These are phyloP conservation scores for Capronia epimyces DNA, from an alignment of 2,329 filamentous ascomycete genomes.

Conservation along the genomic window DNA sequence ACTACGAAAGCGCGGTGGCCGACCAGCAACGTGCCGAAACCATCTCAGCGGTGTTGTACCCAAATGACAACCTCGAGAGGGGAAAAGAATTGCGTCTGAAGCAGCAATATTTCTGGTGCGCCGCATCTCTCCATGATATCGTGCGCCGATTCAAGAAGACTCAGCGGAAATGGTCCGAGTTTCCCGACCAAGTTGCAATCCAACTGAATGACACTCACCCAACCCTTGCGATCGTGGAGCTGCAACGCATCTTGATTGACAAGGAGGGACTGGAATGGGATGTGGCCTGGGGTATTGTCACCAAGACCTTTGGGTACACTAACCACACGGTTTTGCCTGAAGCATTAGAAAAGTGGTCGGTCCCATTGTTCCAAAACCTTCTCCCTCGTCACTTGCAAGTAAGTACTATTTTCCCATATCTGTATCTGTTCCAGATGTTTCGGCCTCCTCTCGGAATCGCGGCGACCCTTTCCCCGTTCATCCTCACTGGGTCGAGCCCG, in stretches of 20 bases:
- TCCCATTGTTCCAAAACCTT: slow-evolving; percentile 83
- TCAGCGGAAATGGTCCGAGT: slow-evolving; percentile 82
- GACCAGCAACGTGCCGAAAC: slow-evolving; percentile 98
- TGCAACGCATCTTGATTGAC: slow-evolving; percentile 88
- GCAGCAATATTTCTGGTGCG: slow-evolving; percentile 99
- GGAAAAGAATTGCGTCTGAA: slow-evolving; percentile 97
- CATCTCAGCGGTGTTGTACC: slow-evolving; percentile 94
- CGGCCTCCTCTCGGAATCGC: slow-evolving; percentile 1
- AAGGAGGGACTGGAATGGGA: slow-evolving; percentile 90
- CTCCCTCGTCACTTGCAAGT: slow-evolving; percentile 75
- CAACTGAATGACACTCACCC: slow-evolving; percentile 98
- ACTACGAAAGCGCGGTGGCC: slow-evolving; percentile 96
- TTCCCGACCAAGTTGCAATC: slow-evolving; percentile 91
- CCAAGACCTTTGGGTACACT: slow-evolving; percentile 83
- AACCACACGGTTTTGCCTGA: slow-evolving; percentile 98
- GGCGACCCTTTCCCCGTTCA: neutral
- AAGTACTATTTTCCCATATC: slow-evolving; percentile 37
- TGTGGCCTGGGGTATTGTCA: slow-evolving; percentile 78
- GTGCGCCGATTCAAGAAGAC: slow-evolving; percentile 98
- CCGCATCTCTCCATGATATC: slow-evolving; percentile 92
- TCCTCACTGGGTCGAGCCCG: neutral
- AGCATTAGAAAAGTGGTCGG: slow-evolving; percentile 96
- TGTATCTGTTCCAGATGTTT: neutral
- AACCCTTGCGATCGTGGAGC: slow-evolving; percentile 89
- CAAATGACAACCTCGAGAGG: slow-evolving; percentile 92